These are phyloP conservation scores for Pascua guehoae DNA, from an alignment of 1,284 basidiomycete genomes.

Conservation along the genomic window DNA sequence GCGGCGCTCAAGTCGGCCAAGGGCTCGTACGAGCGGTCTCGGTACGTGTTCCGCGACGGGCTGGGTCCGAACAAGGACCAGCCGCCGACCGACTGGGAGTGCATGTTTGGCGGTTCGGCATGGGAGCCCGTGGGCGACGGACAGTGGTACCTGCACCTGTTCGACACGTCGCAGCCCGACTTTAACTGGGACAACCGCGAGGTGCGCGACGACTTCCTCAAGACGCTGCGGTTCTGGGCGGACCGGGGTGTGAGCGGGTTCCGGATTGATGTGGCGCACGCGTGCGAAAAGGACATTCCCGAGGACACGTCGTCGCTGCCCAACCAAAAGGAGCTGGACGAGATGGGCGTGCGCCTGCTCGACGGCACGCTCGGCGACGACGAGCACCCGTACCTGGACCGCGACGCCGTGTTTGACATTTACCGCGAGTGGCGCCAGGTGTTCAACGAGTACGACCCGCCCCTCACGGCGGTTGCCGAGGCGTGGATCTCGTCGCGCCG, in stretches of 20 bases:
- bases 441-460: conserved; percentile 44
- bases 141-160: conserved; percentile 70
- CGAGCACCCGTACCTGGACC: conserved; percentile 32
- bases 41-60: conserved; percentile 70
- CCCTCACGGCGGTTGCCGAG: conserved; percentile 44
- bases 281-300: conserved; percentile 29
- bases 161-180: conserved; percentile 68
- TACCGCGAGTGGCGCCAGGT: conserved; percentile 40
- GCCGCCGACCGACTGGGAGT: conserved; percentile 71
- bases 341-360: conserved; percentile 13
- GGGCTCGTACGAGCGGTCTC: conserved; percentile 54
- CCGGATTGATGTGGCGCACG: conserved; percentile 49
- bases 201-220: conserved; percentile 62
- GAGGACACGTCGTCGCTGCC: neutral
- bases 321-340: conserved; percentile 14
- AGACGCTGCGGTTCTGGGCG: conserved; percentile 70
- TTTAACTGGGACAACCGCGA: conserved; percentile 71
- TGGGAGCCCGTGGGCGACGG: conserved; percentile 70
- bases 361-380: conserved; percentile 19
- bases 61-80: conserved; percentile 51
- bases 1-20: conserved; percentile 59
- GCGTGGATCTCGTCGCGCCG: conserved; percentile 36
- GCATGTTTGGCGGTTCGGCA: conserved; percentile 65
- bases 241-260: conserved; percentile 71
- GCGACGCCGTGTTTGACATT: conserved; percentile 37